Evolutionary conservation across 1,284 basidiomycete species (phyloP), one percentile per base, ranked within the genome.

Genomic region (Mycena sp.): DNA sequence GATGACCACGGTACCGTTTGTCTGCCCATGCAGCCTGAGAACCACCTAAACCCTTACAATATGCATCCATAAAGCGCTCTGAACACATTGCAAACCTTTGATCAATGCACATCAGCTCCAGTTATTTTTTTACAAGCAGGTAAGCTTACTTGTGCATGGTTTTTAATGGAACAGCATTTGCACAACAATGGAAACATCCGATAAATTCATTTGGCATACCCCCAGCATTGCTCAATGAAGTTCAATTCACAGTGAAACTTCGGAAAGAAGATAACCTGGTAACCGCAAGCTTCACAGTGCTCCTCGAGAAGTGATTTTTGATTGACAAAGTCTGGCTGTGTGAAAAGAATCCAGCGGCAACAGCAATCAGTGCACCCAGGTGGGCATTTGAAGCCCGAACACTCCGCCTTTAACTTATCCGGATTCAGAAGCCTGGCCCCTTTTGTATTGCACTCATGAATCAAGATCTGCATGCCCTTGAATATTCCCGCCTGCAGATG

Each of bases 381-480:
- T 17, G 29, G 38, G 37, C 59, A 70, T 16, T 67, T 63, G 54
- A 67, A 69, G n/a, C 32, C 48, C 16, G 50, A 49, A 38, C 69
- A 69, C 26, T 67, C 25, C 16, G 50, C 50, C 6, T 40, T 40
- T n/a, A 52, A 17, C 5, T 52, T 6, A 29, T 52, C 50, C 9
- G 50, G 40, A 5, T 46, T 38, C 6, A 32, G 52, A 30, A 44
- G 28, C 7, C 53, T 26, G 10, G 41, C 58, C 1, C 38, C 29
- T 25, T 58, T 26, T 5, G 67, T 63, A 16, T 64, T 66, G 5
- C 68, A 57, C 55, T 76, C 71, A 14, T 67, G 56, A 6, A 77
- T 55, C 29, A 77, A 61, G 1, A 35, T 32, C 1, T 48, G 58
- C 75, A 77, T 77, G 4, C 76, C 75, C 60, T 76, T 77, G 64